Conservation (phyloP, 805 yeast genomes). For the Lachancea quebecensis region DNA sequence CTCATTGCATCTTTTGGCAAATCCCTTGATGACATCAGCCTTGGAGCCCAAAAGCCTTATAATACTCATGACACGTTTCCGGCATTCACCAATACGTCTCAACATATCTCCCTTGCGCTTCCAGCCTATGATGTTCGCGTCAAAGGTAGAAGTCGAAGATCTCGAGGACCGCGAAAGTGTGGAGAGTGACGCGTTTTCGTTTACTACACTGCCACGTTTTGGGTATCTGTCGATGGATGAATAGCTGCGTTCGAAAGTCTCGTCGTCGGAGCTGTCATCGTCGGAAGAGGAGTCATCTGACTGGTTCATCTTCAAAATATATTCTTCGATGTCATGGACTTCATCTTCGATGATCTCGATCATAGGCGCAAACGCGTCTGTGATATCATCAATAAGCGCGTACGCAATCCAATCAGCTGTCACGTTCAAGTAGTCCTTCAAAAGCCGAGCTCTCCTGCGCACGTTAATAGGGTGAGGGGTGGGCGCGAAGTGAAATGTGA, state of each 20-base stretch:
- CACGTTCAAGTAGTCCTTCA: slow-evolving; percentile 82
- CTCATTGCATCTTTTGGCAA: slow-evolving; percentile 84
- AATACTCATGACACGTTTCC: slow-evolving; percentile 89
- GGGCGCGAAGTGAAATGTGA: slow-evolving; percentile 90
- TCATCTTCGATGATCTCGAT: slow-evolving; percentile 91
- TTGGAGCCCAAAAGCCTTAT: slow-evolving; percentile 79
- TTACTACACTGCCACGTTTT: slow-evolving; percentile 6
- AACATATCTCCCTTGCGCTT: slow-evolving; percentile 91
- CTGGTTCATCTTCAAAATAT: slow-evolving; percentile 80
- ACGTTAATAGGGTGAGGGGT: slow-evolving; percentile 97
- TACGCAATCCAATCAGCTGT: slow-evolving; percentile 96
- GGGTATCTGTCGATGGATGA: slow-evolving; percentile 9
- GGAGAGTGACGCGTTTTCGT: slow-evolving; percentile 14
- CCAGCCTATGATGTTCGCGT: slow-evolving; percentile 59
- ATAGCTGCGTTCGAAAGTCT: slow-evolving; percentile 33
- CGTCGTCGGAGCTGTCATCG: slow-evolving; percentile 31
- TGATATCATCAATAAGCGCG: slow-evolving; percentile 92
- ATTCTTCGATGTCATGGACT: slow-evolving; percentile 90
- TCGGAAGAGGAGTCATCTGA: slow-evolving; percentile 41
- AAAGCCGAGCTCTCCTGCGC: slow-evolving; percentile 80
- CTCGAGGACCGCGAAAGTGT: slow-evolving; percentile 13
- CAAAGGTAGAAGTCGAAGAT: slow-evolving; percentile 28
- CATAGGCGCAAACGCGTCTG: slow-evolving; percentile 97
- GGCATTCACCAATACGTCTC: slow-evolving; percentile 88
- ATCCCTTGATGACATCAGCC: slow-evolving; percentile 96